Base-by-base conservation (phyloP, 2,329 filamentous ascomycete genomes). In the Polychaeton citri region DNA sequence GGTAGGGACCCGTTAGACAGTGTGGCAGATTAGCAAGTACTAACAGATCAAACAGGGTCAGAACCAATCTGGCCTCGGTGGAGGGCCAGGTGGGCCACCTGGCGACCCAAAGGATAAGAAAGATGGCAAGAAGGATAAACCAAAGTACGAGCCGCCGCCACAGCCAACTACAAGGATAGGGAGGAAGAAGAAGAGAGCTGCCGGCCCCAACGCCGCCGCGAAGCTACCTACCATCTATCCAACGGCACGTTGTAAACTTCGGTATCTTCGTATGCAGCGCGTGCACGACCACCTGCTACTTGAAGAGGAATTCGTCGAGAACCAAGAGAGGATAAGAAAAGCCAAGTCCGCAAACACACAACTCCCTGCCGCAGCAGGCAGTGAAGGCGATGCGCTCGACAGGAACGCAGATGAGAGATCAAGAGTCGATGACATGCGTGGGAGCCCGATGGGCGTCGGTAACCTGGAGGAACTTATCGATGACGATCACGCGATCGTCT, bases 381-480 rank as follows among this genome's bases (percentile, higher is more conserved):
- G 72, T 19, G 83, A 87, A 45, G 65, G 76, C 40, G 87, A 93
- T 49, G 75, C 81, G 30, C 67, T 77, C 46, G 92, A 98, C 59
- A 72, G 90, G 36, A 84, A 93, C 57, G 92, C 90, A 16, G 90
- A 98, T 54, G 90, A 98, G 65, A 76, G 90, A 54, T 80, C 85
- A 52, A 80, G 87, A 30, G 90, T 98, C 18, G 90, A 98, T 60
- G 90, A 98, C 58, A 95, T 96, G 87, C 77, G 90, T 59, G 90
- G 90, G 50, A 95, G 85, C 59, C 90, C 90, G 31, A 98, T 98
- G 90, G 87, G 90, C 15, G 90, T 98, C 30, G 90, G 90, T 44
- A 96, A 90, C 40, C 68, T 98, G 48, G 90, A 98, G 63, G 90
- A 98, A 68, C 81, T 98, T 69, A 98, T 98, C 56, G 90, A 98